These are phyloP conservation scores for Tolypocladium ovalisporum DNA, from an alignment of 2,329 filamentous ascomycete species.

Conservation along the genomic window DNA sequence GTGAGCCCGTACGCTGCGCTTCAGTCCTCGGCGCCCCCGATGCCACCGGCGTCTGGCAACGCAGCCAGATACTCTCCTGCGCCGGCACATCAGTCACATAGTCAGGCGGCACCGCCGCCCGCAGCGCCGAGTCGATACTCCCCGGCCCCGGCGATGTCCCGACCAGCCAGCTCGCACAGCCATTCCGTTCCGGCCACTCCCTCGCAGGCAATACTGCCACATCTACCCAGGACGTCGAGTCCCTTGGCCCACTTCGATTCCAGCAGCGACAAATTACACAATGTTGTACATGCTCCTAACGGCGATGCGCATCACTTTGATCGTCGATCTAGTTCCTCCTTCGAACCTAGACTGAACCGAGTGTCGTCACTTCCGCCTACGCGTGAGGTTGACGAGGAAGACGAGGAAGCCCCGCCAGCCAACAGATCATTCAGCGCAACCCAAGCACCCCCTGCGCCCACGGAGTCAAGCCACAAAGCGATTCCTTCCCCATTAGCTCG, in stretches of 20 bases:
- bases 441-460: slow-evolving; percentile 11
- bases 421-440: slow-evolving; percentile 15
- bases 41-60: slow-evolving; percentile 23
- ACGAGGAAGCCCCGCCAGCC: slow-evolving; percentile 14
- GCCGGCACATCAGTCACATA: slow-evolving; percentile 27
- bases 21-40: slow-evolving; percentile 21
- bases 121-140: slow-evolving; percentile 41
- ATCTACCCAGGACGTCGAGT: slow-evolving; percentile 55
- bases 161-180: slow-evolving; percentile 31
- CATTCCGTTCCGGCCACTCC: slow-evolving; percentile 20
- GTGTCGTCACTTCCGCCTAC: slow-evolving; percentile 50
- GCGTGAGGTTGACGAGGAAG: slow-evolving; percentile 51
- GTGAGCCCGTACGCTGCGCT: slow-evolving; percentile 42
- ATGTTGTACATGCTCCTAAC: slow-evolving; percentile 11
- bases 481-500: slow-evolving; percentile 20
- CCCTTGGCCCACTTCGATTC: slow-evolving; percentile 54
- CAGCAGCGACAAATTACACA: slow-evolving; percentile 26
- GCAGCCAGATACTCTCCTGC: slow-evolving; percentile 53
- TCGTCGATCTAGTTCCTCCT: slow-evolving; percentile 39
- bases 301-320: slow-evolving; percentile 31
- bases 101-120: slow-evolving; percentile 27
- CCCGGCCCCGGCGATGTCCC: slow-evolving; percentile 29
- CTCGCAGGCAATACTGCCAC: slow-evolving; percentile 38
- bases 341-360: slow-evolving; percentile 43
- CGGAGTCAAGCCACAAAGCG: slow-evolving; percentile 28